These are phyloP conservation scores for Canna indica DNA, from an alignment of 176 grass and related monocot species.

Conservation along the genomic window DNA sequence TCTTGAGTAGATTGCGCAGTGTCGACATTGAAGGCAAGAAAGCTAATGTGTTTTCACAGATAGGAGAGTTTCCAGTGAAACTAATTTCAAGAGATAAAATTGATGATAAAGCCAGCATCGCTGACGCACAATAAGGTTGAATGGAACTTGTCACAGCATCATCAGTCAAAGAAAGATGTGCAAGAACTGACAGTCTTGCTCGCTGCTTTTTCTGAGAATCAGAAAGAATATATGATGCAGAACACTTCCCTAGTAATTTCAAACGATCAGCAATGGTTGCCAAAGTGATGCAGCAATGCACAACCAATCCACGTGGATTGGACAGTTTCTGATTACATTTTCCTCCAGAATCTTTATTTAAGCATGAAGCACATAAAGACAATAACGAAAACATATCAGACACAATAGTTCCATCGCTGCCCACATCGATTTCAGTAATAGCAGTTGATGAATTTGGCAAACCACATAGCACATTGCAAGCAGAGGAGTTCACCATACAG, in stretches of 20 bases:
- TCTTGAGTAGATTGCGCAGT: conserved; percentile 57
- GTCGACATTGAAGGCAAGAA: conserved; percentile 94
- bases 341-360: conserved; percentile 73
- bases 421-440: conserved; percentile 44
- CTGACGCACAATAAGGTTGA: conserved; percentile 67
- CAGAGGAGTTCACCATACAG: conserved; percentile 47
- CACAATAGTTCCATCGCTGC: conserved; percentile 74
- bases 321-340: conserved; percentile 64
- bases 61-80: conserved; percentile 35
- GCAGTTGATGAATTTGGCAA: conserved; percentile 36
- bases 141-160: conserved; percentile 69
- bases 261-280: conserved; percentile 46
- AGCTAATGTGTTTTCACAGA: conserved; percentile 59
- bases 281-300: conserved; percentile 66
- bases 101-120: conserved; percentile 54
- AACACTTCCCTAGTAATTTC: conserved; percentile 40
- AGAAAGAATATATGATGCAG: conserved; percentile 50
- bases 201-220: conserved; percentile 55
- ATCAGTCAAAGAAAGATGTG: conserved; percentile 56
- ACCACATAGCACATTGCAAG: conserved; percentile 45
- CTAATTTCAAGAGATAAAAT: conserved; percentile 66
- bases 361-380: conserved; percentile 60
- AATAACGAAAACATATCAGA: conserved; percentile 73
- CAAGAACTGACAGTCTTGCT: conserved; percentile 59
- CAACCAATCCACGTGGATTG: conserved; percentile 63